phyloP scores from a whole-genome alignment of 805 yeast genomes.

The Candida sanyiensis region DNA sequence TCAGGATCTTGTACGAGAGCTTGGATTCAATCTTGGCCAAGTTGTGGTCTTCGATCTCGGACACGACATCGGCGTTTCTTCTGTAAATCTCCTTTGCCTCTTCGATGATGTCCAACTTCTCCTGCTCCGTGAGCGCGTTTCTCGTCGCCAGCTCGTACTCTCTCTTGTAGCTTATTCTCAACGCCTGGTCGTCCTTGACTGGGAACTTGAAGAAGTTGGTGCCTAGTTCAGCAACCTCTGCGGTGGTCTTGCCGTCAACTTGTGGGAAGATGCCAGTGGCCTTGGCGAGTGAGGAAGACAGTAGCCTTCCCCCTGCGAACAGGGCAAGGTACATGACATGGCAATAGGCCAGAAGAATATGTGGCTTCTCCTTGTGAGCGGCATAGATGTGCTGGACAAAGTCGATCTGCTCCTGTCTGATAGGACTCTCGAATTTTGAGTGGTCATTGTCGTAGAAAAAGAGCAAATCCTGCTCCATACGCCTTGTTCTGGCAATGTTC shows the following conservation, averaged over 20 bases:
- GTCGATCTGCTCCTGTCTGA: constrained; percentile 54
- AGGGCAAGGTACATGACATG: constrained; percentile 82
- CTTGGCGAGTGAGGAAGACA: constrained; percentile 59
- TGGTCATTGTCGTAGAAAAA: constrained; percentile 56
- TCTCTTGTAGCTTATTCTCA: constrained; percentile 63
- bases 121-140: constrained; percentile 58
- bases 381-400: constrained; percentile 55
- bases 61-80: constrained; percentile 53
- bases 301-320: constrained; percentile 78
- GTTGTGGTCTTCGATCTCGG: constrained; percentile 66
- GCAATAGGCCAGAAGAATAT: constrained; percentile 69
- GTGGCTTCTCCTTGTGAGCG: constrained; percentile 56
- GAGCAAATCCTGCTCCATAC: constrained; percentile 55
- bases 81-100: constrained; percentile 63
- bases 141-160: constrained; percentile 77
- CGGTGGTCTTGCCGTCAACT: constrained; percentile 57
- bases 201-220: constrained; percentile 70
- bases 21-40: constrained; percentile 48
- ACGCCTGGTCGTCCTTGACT: constrained; percentile 57
- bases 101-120: constrained; percentile 63
- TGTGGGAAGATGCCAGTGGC: constrained; percentile 74
- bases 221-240: constrained; percentile 55
- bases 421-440: constrained; percentile 51
- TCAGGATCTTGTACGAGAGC: constrained; percentile 47
- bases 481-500: constrained; percentile 49